Evolutionary conservation across 495 filamentous ascomycete genomes (phyloP).

Genomic region (Penicillium paradoxum): DNA sequence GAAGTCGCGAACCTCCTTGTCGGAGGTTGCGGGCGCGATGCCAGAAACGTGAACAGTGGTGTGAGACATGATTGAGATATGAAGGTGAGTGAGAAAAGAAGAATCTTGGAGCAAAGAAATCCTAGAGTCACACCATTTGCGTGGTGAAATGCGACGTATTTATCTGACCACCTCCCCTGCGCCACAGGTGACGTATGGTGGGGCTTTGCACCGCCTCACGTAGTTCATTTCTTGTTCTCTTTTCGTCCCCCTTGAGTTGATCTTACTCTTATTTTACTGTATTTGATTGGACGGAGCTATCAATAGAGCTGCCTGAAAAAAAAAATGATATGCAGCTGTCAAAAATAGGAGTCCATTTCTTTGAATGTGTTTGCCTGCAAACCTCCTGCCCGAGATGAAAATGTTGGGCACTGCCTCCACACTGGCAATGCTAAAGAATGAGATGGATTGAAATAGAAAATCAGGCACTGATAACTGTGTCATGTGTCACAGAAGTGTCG

Average conservation of each 20-base stretch:
- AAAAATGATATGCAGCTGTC: background rate
- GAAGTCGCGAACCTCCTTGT: slow-evolving; percentile 92
- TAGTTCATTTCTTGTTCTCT: background rate
- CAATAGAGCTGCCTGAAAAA: slow-evolving; percentile 1
- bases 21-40: slow-evolving; percentile 71
- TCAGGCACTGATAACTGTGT: background rate
- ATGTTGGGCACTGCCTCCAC: background rate
- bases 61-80: slow-evolving; percentile 38
- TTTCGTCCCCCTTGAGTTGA: too few species aligned
- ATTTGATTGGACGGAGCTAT: background rate
- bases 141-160: slow-evolving; percentile 11
- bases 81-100: background rate
- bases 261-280: background rate
- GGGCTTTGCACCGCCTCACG: slow-evolving; percentile 23
- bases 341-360: background rate
- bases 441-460: background rate
- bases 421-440: slow-evolving; percentile 1
- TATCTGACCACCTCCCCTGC: slow-evolving; percentile 8
- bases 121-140: background rate
- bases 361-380: slow-evolving; percentile 17
- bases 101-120: background rate
- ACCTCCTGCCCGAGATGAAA: slow-evolving; percentile 1
- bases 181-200: slow-evolving; percentile 31
- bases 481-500: background rate
- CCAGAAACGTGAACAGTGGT: slow-evolving; percentile 62